Conservation (phyloP, 345 rosid species). For the Gossypium bickii region DNA sequence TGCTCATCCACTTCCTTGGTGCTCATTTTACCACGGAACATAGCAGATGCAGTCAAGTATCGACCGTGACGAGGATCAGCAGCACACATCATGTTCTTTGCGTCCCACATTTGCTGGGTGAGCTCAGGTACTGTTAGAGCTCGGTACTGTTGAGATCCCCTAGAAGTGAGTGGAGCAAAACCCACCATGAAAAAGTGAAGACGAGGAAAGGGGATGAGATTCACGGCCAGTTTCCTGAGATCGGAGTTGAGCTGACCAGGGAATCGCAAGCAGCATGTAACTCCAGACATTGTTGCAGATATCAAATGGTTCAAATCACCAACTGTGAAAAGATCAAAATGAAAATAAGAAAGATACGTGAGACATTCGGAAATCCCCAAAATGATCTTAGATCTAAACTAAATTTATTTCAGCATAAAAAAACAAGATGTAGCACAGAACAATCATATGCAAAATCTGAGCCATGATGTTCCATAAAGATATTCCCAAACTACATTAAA, state of each 20-base stretch:
- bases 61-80: constrained; percentile 76
- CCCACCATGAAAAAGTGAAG: constrained; percentile 84
- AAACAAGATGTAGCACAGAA: not conserved
- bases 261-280: constrained; percentile 67
- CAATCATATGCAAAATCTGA: not conserved
- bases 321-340: constrained; percentile 27
- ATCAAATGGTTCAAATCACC: constrained; percentile 68
- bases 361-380: not conserved
- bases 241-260: constrained; percentile 74
- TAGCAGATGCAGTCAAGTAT: constrained; percentile 65
- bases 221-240: constrained; percentile 59
- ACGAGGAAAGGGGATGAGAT: constrained; percentile 73
- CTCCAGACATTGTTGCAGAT: constrained; percentile 72
- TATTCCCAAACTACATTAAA: no score
- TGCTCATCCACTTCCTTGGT: constrained; percentile 74
- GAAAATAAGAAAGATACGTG: not conserved
- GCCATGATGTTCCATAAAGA: not conserved
- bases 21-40: constrained; percentile 80
- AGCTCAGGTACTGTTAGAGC: constrained; percentile 72
- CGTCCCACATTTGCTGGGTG: constrained; percentile 80
- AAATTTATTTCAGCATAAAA: not conserved
- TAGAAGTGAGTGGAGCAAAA: constrained; percentile 72
- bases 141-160: constrained; percentile 74
- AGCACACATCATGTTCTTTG: constrained; percentile 83
- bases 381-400: not conserved